These are phyloP conservation scores for Ottelia alismoides DNA, from an alignment of 106 monocot species.

Conservation along the genomic window DNA sequence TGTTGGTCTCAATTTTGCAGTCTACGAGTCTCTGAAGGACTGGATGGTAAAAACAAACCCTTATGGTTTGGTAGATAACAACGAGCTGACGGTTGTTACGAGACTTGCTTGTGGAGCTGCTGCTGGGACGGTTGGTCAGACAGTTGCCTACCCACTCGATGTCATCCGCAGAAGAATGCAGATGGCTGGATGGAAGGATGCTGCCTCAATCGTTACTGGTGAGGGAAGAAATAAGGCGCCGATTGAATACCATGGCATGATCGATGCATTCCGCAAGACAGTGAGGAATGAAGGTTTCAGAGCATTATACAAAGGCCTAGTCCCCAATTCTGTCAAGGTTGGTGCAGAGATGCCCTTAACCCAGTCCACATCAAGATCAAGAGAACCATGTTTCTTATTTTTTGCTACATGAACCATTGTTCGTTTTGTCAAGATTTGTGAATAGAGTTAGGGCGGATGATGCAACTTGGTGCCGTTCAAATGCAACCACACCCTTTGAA, in stretches of 20 bases:
- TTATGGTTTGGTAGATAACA: slow-evolving; percentile 39
- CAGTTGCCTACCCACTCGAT: slow-evolving; percentile 85
- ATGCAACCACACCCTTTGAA: too few species aligned
- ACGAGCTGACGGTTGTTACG: slow-evolving; percentile 43
- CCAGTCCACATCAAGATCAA: too few species aligned
- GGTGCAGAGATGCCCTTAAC: too few species aligned
- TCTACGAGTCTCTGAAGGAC: slow-evolving; percentile 83
- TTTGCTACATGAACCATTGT: background rate
- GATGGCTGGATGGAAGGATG: slow-evolving; percentile 89
- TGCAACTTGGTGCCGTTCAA: too few species aligned
- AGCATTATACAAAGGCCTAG: slow-evolving; percentile 80
- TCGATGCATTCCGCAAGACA: slow-evolving; percentile 82
- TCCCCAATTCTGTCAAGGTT: slow-evolving; percentile 88
- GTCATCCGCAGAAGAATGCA: slow-evolving; percentile 88
- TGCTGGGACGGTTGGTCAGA: slow-evolving; percentile 78
- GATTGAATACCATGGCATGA: slow-evolving; percentile 72
- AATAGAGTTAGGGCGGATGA: background rate
- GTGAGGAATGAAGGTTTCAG: slow-evolving; percentile 67
- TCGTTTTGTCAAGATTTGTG: background rate
- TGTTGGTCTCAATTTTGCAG: slow-evolving; percentile 79
- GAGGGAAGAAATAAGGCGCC: slow-evolving; percentile 35
- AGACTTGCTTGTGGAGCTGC: slow-evolving; percentile 73
- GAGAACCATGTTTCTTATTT: too few species aligned
- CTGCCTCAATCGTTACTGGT: slow-evolving; percentile 42
- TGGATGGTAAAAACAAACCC: slow-evolving; percentile 51